Evolutionary conservation across 1,139 yeast species (phyloP), one percentile per base, ranked within the genome.

Genomic region (Starmera stellimalicola): DNA sequence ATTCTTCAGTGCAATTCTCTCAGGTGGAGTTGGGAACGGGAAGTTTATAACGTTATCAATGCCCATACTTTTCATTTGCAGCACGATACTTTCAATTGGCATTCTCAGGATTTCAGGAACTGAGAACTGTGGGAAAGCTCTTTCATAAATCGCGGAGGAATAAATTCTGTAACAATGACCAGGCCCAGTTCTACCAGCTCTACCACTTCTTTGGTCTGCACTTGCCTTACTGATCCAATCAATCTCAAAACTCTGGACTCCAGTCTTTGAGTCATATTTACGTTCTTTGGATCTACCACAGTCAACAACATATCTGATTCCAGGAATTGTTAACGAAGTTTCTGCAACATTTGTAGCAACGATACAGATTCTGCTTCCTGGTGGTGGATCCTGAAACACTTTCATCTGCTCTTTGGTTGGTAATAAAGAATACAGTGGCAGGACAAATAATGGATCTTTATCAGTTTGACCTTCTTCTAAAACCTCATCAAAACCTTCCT

Each of bases 151-250:
- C 0, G 98, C 98, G n/a, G 97, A 88, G 0, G 98, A 88, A 50
- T 68, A 93, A 16, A 93, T 60, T 39, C 98, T 66, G 55, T 93
- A 93, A 55, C 96, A 85, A 51, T 93, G 98, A 35, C 99, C 99
- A 0, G 98, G 97, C 0, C 98, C 98, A 0, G 97, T 91, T 72
- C 99, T 82, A 54, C 98, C 99, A 33, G 99, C 98, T 69, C 99
- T 80, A 58, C 98, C 98, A 24, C 95, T 62, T 61, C 98, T 71
- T 63, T 93, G 99, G 43, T 77, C 93, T 0, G 98, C 93, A 37
- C 95, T 82, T 1, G 99, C 98, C 50, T 93, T 87, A 26, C 95
- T 81, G 11, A 91, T 68, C 97, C 97, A 93, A 37, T 77, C 84
- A 33, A 93, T 70, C 51, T 82, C 94, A 57, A 82, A 93, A 38